A percentile compares a stretch with the other conserved stretches of the same genome.
These are phyloP conservation scores for Trichocladium antarcticum DNA, from an alignment of 495 filamentous ascomycete genomes.

Conservation along the genomic window DNA sequence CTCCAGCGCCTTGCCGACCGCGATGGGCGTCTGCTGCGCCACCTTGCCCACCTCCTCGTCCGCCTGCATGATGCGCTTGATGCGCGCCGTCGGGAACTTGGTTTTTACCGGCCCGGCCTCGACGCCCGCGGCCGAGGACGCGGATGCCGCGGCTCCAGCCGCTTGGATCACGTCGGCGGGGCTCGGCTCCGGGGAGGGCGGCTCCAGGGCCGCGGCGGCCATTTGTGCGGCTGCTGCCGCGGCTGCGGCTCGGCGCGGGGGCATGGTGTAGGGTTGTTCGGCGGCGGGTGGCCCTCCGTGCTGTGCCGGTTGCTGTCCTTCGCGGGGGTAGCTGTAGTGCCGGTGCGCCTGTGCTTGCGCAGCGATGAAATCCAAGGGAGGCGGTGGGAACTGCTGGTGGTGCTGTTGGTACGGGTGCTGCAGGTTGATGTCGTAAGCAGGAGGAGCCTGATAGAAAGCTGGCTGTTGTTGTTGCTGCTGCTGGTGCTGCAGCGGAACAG, in stretches of 20 bases:
- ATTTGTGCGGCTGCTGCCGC: constrained; percentile 10
- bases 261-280: constrained; percentile 2
- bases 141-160: constrained; percentile 1
- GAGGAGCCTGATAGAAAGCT: constrained; percentile 1
- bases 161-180: neutral
- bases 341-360: neutral
- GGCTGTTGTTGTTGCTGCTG: constrained; percentile 5
- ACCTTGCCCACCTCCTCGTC: constrained; percentile 99
- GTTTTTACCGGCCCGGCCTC: constrained; percentile 69
- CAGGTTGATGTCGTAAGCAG: neutral
- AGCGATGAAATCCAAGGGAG: neutral
- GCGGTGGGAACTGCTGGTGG: constrained; percentile 3
- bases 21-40: constrained; percentile 89
- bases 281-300: neutral
- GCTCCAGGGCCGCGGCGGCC: neutral
- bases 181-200: neutral
- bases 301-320: neutral
- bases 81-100: constrained; percentile 93
- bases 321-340: neutral
- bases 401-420: neutral
- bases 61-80: constrained; percentile 99
- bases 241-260: constrained; percentile 9
- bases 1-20: constrained; percentile 90
- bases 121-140: constrained; percentile 13
- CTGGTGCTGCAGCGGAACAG: neutral